Conservation (phyloP, 2,329 filamentous ascomycete species). For the Leptodontidium sp. region DNA sequence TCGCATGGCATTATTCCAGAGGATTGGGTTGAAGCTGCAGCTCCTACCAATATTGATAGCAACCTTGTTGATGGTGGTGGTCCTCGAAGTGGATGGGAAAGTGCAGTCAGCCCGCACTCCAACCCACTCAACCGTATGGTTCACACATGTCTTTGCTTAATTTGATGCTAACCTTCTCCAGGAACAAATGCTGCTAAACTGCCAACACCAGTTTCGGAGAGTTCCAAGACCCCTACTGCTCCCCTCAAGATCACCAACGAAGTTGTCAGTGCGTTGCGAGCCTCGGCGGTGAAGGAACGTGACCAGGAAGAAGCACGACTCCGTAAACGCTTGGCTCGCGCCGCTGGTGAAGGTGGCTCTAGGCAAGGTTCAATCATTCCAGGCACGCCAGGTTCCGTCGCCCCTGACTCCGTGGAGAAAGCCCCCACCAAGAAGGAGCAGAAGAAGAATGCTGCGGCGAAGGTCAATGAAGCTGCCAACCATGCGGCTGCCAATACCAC, state of each 20-base stretch:
- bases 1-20: constrained; percentile 81
- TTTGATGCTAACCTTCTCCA: constrained; percentile 41
- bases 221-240: constrained; percentile 57
- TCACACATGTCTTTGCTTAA: constrained; percentile 19
- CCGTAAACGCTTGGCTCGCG: constrained; percentile 70
- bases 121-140: constrained; percentile 68
- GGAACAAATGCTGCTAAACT: constrained; percentile 50
- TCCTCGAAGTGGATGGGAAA: constrained; percentile 51
- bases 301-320: constrained; percentile 77
- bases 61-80: constrained; percentile 39
- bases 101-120: constrained; percentile 61
- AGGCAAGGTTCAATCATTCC: constrained; percentile 58
- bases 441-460: constrained; percentile 76
- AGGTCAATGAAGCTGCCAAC: constrained; percentile 78
- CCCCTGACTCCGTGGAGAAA: constrained; percentile 72
- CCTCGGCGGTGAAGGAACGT: constrained; percentile 70
- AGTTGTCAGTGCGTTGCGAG: constrained; percentile 62
- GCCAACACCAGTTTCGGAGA: constrained; percentile 56
- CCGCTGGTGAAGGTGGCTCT: constrained; percentile 59
- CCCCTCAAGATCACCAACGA: constrained; percentile 51
- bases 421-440: constrained; percentile 87
- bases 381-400: constrained; percentile 67
- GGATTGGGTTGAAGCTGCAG: constrained; percentile 78
- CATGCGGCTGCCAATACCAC: constrained; percentile 87
- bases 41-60: constrained; percentile 51